Evolutionary conservation across 345 rosid genomes (phyloP).

Genomic region (Streptanthus diversifolius): DNA sequence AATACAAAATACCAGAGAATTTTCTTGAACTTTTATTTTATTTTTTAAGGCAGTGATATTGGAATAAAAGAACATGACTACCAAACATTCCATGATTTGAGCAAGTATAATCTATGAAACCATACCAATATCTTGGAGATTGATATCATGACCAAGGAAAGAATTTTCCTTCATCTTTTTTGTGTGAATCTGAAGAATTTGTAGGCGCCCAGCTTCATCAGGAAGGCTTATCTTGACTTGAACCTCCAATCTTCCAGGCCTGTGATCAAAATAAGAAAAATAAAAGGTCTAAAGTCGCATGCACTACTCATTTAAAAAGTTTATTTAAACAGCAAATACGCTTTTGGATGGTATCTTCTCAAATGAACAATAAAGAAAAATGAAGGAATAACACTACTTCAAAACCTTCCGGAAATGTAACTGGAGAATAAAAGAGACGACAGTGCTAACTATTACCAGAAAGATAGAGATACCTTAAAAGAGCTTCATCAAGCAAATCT

Average conservation of each 20-base stretch:
- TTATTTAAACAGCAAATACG: background rate
- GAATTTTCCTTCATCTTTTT: conserved; percentile 98
- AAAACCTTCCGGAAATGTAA: background rate
- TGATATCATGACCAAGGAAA: conserved; percentile 82
- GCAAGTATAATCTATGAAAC: background rate
- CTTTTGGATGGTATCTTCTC: background rate
- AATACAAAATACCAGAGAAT: background rate
- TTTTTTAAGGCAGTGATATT: background rate
- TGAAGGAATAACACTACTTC: background rate
- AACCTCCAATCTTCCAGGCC: conserved; percentile 98
- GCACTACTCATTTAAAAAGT: background rate
- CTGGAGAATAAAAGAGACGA: background rate
- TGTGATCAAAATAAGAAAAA: conserved; percentile 28
- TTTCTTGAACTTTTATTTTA: background rate
- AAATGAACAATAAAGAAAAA: background rate
- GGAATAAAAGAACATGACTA: conserved; percentile 3
- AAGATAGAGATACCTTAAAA: conserved; percentile 61
- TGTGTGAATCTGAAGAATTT: conserved; percentile 96
- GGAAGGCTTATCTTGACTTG: conserved; percentile 99
- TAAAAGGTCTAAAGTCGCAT: background rate
- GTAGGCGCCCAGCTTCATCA: conserved; percentile 94
- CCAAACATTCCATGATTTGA: conserved; percentile 1
- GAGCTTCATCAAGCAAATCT: conserved; percentile 99
- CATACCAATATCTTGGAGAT: conserved; percentile 88
- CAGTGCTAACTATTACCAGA: background rate